Evolutionary conservation across 2,329 filamentous ascomycete genomes (phyloP), one percentile per base, ranked within the genome.

Genomic region (Aureobasidium vineae): DNA sequence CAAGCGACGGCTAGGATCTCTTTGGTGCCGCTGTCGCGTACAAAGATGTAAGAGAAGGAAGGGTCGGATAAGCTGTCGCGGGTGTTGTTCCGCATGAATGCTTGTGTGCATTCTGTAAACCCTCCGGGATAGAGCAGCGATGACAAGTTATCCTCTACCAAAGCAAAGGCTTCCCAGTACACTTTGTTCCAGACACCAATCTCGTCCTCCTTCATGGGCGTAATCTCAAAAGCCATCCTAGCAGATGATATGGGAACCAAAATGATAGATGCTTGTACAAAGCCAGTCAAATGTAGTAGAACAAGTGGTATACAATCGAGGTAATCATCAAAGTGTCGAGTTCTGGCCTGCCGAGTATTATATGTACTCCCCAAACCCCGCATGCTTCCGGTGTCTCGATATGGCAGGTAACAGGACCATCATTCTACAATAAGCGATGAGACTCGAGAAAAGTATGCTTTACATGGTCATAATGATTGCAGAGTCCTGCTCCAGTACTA

Each of bases 91-190:
- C 50, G 66, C 23, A 68, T 41, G 21, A 50, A 60, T n/a, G 38
- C 41, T 19, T 57, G 33, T 26, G 70, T 59, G 28, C 59, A 31
- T 5, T 65, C 65, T 38, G 53, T 56, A 3, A 69, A 63, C 19
- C 56, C 66, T 21, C 23, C 52, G 3, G 70, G 69, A n/a, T 65
- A 71, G 21, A 70, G 16, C 36, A 67, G 65, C 28, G 59, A 26
- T 45, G 61, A 33, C 54, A 71, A 66, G 36, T 67, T 66, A 5
- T 65, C 66, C n/a, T 57, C 50, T 1, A 45, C 54, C 7, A 65
- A 28, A 26, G 52, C 26, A 40, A 70, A 70, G 11, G 68, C 66
- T 5, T 54, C 45, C 63, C 63, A 67, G 60, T 50, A 66, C 21
- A 69, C 15, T 1, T 47, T 28, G 59, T 66, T 68, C 66, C 65